phyloP scores from a whole-genome alignment of 2,329 filamentous ascomycete genomes.

The Whalleya microplaca region DNA sequence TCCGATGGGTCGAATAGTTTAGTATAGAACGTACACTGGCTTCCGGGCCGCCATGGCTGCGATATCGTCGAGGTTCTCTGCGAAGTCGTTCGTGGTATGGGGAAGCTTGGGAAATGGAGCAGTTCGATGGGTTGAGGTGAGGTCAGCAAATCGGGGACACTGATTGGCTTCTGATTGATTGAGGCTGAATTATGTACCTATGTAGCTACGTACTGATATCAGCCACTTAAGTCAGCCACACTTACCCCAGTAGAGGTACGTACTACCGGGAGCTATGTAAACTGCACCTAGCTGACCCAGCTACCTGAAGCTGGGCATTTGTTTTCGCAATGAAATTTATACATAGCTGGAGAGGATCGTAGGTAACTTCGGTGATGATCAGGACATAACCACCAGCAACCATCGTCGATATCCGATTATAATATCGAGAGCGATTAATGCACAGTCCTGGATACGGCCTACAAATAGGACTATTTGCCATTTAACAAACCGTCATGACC shows the following conservation, averaged over 20 bases:
- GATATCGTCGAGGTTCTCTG: constrained; percentile 26
- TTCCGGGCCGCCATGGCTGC: constrained; percentile 63
- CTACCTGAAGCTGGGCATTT: constrained; percentile 16
- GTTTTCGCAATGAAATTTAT: constrained; percentile 20
- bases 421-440: neutral
- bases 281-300: constrained; percentile 17
- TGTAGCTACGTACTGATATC: neutral
- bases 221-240: neutral
- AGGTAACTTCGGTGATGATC: neutral
- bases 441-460: neutral
- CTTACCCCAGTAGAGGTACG: neutral
- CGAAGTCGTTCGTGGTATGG: constrained; percentile 19
- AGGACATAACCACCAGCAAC: neutral
- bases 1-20: neutral
- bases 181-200: constrained; percentile 10
- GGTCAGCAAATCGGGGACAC: constrained; percentile 36
- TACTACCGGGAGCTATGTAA: constrained; percentile 8
- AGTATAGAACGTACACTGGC: constrained; percentile 53
- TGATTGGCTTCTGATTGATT: constrained; percentile 40
- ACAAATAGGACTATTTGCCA: constrained; percentile 10
- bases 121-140: constrained; percentile 24
- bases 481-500: constrained; percentile 1
- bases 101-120: constrained; percentile 34
- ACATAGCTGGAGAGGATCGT: neutral
- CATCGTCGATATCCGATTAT: neutral